These are phyloP conservation scores for Claviceps citrina DNA, from an alignment of 2,329 filamentous ascomycete species.

Conservation along the genomic window DNA sequence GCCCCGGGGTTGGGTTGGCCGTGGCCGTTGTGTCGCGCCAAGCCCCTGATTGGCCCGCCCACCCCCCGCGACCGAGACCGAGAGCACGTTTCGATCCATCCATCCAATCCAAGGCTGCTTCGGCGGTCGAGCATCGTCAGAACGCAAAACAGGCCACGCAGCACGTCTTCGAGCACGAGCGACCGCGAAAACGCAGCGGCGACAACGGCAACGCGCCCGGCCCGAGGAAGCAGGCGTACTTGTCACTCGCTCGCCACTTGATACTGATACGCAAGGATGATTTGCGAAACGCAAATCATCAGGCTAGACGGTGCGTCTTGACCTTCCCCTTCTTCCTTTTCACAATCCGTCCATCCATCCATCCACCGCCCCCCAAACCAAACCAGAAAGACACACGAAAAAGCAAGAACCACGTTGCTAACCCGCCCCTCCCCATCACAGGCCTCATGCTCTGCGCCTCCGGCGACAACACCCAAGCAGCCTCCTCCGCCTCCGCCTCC, in stretches of 20 bases:
- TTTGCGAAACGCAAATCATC: conserved; percentile 85
- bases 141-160: background rate
- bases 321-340: background rate
- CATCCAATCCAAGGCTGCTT: background rate
- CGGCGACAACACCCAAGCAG: conserved; percentile 54
- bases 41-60: conserved; percentile 9
- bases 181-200: too few species aligned
- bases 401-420: background rate
- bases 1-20: too few species aligned
- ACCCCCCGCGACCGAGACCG: too few species aligned
- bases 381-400: background rate
- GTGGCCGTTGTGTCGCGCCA: background rate
- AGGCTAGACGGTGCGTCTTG: conserved; percentile 61
- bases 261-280: too few species aligned
- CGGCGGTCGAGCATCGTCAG: too few species aligned
- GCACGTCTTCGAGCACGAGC: background rate
- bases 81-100: background rate
- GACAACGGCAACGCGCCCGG: too few species aligned
- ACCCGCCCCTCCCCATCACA: conserved; percentile 20
- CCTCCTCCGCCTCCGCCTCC: conserved; percentile 23
- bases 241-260: too few species aligned
- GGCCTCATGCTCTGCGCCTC: conserved; percentile 91
- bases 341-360: too few species aligned
- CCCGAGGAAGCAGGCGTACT: too few species aligned
- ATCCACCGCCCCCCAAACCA: too few species aligned